These are phyloP conservation scores for Metrosideros polymorpha DNA, from an alignment of 441 rosid genomes.

Conservation along the genomic window DNA sequence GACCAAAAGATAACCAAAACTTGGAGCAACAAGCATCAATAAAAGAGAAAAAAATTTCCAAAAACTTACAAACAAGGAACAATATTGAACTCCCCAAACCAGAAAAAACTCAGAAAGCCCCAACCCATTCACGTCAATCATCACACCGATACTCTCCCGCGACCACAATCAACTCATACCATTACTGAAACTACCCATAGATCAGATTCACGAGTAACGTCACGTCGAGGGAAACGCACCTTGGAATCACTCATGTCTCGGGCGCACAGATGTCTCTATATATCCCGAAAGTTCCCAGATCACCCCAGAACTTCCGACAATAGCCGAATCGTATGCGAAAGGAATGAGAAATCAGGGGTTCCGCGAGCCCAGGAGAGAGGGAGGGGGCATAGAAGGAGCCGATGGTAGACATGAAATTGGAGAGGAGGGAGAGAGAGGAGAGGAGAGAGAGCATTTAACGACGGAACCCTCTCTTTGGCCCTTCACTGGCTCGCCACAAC, in stretches of 20 bases:
- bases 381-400: conserved; percentile 15
- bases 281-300: neutral
- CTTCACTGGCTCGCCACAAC: conserved; percentile 19
- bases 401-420: conserved; percentile 73
- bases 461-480: conserved; percentile 30
- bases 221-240: conserved; percentile 17
- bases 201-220: neutral
- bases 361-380: conserved; percentile 37
- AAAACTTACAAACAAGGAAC: neutral
- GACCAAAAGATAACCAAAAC: neutral
- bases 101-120: neutral
- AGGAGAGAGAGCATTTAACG: conserved; percentile 47
- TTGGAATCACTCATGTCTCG: conserved; percentile 59
- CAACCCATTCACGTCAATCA: neutral
- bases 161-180: neutral
- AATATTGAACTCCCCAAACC: neutral
- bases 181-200: neutral
- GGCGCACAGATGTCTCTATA: neutral
- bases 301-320: neutral
- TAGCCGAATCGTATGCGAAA: conserved; percentile 17
- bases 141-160: neutral
- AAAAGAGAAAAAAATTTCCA: neutral
- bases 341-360: conserved; percentile 30
- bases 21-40: neutral
- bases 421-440: conserved; percentile 9